Base-by-base conservation (phyloP, 495 filamentous ascomycete genomes). In the Diplogelasinospora grovesii region DNA sequence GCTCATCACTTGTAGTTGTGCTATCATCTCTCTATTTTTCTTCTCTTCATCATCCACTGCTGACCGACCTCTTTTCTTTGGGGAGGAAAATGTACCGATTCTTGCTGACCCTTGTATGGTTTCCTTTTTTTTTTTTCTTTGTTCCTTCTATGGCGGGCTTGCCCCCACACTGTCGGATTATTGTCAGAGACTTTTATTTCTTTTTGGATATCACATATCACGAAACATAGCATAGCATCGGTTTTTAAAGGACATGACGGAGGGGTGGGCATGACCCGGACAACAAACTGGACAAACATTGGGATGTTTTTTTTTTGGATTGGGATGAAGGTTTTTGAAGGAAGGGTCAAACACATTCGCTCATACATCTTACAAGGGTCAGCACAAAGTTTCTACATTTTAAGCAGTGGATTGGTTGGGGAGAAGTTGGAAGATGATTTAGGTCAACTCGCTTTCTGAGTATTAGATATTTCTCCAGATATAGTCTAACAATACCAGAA, bases 1-100 rank as follows among this genome's bases (percentile, higher is more conserved):
- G 60, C 57, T 39, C 54, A 64, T 52, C 73, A 72, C 61, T 74
- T 73, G 74, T 76, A 70, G 73, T 73, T 72, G 63, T 48, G 63
- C 46, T 45, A 50, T 46, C 53, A 60, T 45, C 45, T 47, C n/a
- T n/a, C n/a, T n/a, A n/a, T n/a, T n/a, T n/a, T n/a, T n/a, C n/a
- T n/a, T n/a, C n/a, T n/a, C n/a, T 58, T 55, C 43, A 48, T 40
- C 39, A 25, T 20, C 32, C 32, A 44, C 36, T 42, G 41, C 46
- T 46, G 42, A 49, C 50, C 36, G 46, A 41, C 27, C 26, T 37
- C 22, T 42, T 36, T 43, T 45, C 34, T 38, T 39, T 34, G 42
- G 25, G 47, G 37, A 49, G 38, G 33, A 49, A n/a, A 18, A 38
- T 30, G n/a, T n/a, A n/a, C n/a, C n/a, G n/a, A n/a, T n/a, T n/a